Evolutionary conservation across 257 asterid genomes (phyloP), one percentile per base, ranked within the genome.

Genomic region (Verbena officinalis): DNA sequence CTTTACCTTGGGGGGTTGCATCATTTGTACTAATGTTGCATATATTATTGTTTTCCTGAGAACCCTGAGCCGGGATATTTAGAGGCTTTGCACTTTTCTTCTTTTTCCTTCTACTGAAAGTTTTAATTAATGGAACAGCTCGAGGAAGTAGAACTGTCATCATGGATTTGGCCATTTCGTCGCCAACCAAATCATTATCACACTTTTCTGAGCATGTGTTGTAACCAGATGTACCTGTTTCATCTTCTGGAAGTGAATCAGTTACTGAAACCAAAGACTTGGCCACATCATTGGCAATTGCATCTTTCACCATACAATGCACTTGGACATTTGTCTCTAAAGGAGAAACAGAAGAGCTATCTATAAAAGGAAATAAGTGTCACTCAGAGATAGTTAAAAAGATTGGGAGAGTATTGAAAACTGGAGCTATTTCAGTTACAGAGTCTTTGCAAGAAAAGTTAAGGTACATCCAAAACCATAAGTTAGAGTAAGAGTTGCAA

Each of bases 61-160:
- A 76, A 55, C 52, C 65, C 43, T 52, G 48, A 57, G 62, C 50
- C 63, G 68, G 67, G 43, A 24, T 62, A 59, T 58, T 67, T 49
- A 67, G 27, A 53, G 78, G 66, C 55, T 77, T 80, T 55, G 15
- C 27, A 34, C 59, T 71, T 69, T 83, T 81, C 86, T 70, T 88
- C 80, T 70, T 86, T n/a, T n/a, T n/a, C 86, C 55, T 90, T 77
- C 96, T 84, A 56, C 82, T 67, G 80, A 84, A 90, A 24, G 93
- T 87, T 76, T 89, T 86, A 42, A 90, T 77, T 72, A 87, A 77
- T 58, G 97, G 97, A 76, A 88, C 77, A 74, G 97, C 90, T 75
- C 68, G 86, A 69, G 99, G 99, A 65, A 86, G 96, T 73, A 93
- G 73, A 77, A 87, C 24, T 55, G 84, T 56, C 92, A 86, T 77